Conservation (phyloP, 495 filamentous ascomycete species). For the Cercophora sp. region DNA sequence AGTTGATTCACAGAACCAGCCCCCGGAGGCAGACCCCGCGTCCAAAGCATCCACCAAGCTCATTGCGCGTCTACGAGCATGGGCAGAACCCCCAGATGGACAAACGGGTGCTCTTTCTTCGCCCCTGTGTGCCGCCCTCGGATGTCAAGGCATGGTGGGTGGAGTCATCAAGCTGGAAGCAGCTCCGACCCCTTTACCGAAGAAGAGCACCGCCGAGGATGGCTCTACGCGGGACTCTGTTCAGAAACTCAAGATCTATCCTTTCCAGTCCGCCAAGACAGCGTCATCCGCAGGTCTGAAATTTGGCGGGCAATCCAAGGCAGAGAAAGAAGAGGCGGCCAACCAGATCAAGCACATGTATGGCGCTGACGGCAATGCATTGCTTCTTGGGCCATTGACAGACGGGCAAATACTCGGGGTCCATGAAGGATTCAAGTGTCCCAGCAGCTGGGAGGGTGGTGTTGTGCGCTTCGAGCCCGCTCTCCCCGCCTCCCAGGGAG, state of each 20-base stretch:
- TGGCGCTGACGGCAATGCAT: slow-evolving; percentile 49
- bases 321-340: slow-evolving; percentile 64
- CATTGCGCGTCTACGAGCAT: slow-evolving; percentile 67
- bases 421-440: slow-evolving; percentile 33
- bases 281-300: slow-evolving; percentile 63
- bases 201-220: slow-evolving; percentile 25
- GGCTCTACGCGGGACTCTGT: slow-evolving; percentile 27
- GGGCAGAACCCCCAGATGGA: slow-evolving; percentile 83
- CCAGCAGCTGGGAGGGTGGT: slow-evolving; percentile 65
- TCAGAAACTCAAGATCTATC: slow-evolving; percentile 67
- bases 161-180: slow-evolving; percentile 81
- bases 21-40: slow-evolving; percentile 55
- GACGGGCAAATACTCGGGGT: slow-evolving; percentile 73
- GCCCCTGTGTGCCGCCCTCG: slow-evolving; percentile 66
- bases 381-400: slow-evolving; percentile 84
- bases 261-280: slow-evolving; percentile 57
- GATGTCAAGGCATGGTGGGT: slow-evolving; percentile 71
- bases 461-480: slow-evolving; percentile 68
- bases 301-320: slow-evolving; percentile 83
- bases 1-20: slow-evolving; percentile 67
- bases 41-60: slow-evolving; percentile 63
- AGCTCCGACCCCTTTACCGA: slow-evolving; percentile 33
- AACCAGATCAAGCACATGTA: slow-evolving; percentile 55
- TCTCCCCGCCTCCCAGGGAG: slow-evolving; percentile 37
- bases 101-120: slow-evolving; percentile 74